These are phyloP conservation scores for Coemansia sp. DNA, from an alignment of 192 early-diverging fungal species.

Conservation along the genomic window DNA sequence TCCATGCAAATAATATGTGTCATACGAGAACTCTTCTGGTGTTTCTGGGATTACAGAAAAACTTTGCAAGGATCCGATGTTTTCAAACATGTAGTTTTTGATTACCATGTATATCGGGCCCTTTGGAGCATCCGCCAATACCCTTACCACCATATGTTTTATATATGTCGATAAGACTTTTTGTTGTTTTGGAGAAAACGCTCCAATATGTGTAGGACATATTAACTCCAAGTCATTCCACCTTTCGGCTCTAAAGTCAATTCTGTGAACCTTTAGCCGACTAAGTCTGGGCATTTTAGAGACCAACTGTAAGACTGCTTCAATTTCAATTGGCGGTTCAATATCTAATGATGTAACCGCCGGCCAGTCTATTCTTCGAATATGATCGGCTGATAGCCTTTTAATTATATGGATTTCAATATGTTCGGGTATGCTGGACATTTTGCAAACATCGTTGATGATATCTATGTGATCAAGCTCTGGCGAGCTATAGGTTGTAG, in stretches of 20 bases:
- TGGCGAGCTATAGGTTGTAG: neutral
- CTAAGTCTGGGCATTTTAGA: neutral
- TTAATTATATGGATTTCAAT: neutral
- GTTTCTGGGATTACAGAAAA: neutral
- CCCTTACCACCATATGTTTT: neutral
- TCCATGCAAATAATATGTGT: neutral
- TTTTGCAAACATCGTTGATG: neutral
- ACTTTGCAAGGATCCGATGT: conserved; percentile 1
- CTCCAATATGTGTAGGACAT: neutral
- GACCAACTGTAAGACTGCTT: neutral
- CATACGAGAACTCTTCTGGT: neutral
- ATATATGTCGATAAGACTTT: neutral
- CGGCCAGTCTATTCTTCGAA: neutral
- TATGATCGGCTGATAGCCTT: neutral
- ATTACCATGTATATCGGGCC: neutral
- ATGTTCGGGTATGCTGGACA: neutral
- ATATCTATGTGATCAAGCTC: neutral
- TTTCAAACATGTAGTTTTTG: neutral
- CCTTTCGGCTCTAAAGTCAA: neutral
- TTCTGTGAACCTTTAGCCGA: neutral
- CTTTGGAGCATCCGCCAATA: neutral
- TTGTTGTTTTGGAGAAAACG: neutral
- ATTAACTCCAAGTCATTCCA: neutral
- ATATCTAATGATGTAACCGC: neutral
- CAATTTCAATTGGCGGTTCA: neutral